Base-by-base conservation (phyloP, 495 filamentous ascomycete genomes). In the Glarea lozoyensis region DNA sequence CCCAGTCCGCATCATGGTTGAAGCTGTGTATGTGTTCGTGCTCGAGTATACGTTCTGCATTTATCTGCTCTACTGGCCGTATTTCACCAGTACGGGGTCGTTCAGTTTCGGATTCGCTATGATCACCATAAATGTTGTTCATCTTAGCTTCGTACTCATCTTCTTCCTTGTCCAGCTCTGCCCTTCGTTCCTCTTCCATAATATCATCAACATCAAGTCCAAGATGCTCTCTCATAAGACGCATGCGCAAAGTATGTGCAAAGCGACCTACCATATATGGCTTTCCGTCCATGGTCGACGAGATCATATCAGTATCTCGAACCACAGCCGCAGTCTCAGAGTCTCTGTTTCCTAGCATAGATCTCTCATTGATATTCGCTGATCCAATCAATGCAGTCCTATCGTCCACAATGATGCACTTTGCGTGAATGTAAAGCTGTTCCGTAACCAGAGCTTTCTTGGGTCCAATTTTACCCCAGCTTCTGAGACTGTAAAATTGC, bases 281-380 rank as follows among this genome's bases (percentile, higher is more conserved):
- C 48, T 82, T 69, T 10, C 87, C 88, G 31, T 75, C 86, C 92
- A 99, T 97, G 34, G 75, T 85, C 12, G 88, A 94, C 72, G 78
- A 81, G 38, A 96, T 76, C 80, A 95, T 87, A 53, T 95, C 88
- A 1, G 85, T 94, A 62, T 99, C 92, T 35, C 89, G 75, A 29
- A 99, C 85, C 15, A 99, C 72, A 4, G 90, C 79, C 2, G 93
- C 93, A 39, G 86, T 82, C 58, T 99, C 92, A 1, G 88, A 94
- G 60, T 99, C 92, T 48, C 93, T 72, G 13, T 75, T 78, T 25
- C 92, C 92, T 16, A 94, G 57, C 88, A 99, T 90, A 10, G 89
- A 96, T 21, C 92, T 83, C 58, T 99, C 92, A 55, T 99, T 99
- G 67, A 99, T 99, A 57, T 99, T 99, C 20, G 92, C 93, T 29